These are phyloP conservation scores for Helichrysum umbraculigerum DNA, from an alignment of 129 eudicot genomes.

Conservation along the genomic window DNA sequence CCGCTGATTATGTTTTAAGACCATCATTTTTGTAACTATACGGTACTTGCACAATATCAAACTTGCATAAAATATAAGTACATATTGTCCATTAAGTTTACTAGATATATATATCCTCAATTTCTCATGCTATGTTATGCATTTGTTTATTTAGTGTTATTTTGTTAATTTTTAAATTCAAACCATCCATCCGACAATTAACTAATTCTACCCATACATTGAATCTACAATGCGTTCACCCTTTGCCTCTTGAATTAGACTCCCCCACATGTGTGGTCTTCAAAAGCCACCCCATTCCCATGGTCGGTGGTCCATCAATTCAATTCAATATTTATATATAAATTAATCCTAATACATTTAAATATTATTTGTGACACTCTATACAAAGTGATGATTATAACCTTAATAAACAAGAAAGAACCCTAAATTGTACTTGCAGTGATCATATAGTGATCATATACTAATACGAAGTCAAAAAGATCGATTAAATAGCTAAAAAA, in stretches of 20 bases:
- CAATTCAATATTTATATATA: background rate
- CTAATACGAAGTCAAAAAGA: background rate
- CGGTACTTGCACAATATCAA: background rate
- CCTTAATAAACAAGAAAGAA: no score
- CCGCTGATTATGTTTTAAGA: background rate
- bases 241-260: slow-evolving; percentile 15
- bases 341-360: background rate
- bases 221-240: slow-evolving; percentile 19
- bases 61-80: no score
- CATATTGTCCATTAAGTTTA: no score
- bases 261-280: slow-evolving; percentile 31
- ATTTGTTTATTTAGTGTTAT: no score
- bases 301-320: background rate
- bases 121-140: no score
- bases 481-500: background rate
- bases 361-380: background rate
- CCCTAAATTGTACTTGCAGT: background rate
- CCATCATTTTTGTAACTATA: background rate
- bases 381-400: background rate
- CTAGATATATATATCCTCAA: no score
- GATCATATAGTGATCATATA: background rate
- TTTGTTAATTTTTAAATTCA: no score
- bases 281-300: slow-evolving; percentile 35
- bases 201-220: slow-evolving; percentile 24
- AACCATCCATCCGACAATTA: background rate